A percentile compares a stretch with the other conserved stretches of the same genome.
Evolutionary conservation across 192 early-diverging fungal genomes (phyloP).

Genomic region (Lobosporangium transversale): DNA sequence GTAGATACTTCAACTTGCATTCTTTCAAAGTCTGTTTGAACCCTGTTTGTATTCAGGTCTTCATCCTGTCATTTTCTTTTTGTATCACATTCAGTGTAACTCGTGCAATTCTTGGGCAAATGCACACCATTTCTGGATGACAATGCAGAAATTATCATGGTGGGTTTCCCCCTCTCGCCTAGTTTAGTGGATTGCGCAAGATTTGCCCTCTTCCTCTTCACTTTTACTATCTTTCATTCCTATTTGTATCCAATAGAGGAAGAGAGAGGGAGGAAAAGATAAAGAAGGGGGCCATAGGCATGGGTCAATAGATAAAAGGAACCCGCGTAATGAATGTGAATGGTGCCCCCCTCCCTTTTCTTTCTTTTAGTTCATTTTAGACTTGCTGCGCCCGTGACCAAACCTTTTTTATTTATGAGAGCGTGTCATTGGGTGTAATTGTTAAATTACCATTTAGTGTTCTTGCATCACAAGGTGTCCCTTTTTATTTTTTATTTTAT

Average conservation of each 20-base stretch:
- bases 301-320: no score
- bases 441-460: no score
- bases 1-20: background rate
- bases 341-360: slow-evolving; percentile 3
- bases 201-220: slow-evolving; percentile 11
- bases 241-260: no score
- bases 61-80: background rate
- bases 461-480: no score
- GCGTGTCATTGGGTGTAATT: background rate
- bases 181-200: no score
- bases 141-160: no score
- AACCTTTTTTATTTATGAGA: background rate
- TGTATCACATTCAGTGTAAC: background rate
- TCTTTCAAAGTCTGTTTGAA: background rate
- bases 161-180: no score
- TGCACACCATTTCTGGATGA: slow-evolving; percentile 34
- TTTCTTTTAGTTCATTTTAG: background rate
- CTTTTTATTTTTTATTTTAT: no score
- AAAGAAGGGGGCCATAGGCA: no score
- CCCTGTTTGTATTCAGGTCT: background rate
- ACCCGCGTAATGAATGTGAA: no score
- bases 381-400: background rate
- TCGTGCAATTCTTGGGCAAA: slow-evolving; percentile 5
- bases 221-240: background rate
- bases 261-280: no score